phyloP scores from a whole-genome alignment of 139 green algal species.

The Zygnema circumcarinatum region DNA sequence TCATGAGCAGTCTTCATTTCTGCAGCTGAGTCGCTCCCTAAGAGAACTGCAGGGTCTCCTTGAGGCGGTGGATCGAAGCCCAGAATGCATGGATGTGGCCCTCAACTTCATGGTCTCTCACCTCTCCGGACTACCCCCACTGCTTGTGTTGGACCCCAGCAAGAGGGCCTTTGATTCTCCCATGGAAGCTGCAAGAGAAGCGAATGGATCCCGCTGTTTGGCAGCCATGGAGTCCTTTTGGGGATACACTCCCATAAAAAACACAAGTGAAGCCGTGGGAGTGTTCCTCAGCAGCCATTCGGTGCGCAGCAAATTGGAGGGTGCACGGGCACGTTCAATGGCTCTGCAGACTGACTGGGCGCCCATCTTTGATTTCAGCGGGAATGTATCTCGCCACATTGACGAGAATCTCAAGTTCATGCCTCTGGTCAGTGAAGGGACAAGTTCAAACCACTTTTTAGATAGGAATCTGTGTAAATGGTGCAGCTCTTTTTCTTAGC shows the following conservation, averaged over 20 bases:
- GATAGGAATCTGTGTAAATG: too few species aligned
- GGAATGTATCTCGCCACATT: not conserved
- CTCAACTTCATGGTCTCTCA: conserved; percentile 55
- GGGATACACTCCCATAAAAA: not conserved
- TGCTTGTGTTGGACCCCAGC: conserved; percentile 39
- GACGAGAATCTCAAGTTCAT: not conserved
- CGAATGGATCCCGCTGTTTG: not conserved
- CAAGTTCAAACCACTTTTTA: too few species aligned
- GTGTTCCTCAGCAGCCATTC: not conserved
- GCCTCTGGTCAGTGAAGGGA: not conserved
- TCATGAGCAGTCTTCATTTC: too few species aligned
- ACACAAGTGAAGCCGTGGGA: not conserved
- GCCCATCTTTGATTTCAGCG: not conserved
- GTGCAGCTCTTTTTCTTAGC: too few species aligned
- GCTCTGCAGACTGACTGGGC: not conserved
- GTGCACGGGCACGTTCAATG: not conserved
- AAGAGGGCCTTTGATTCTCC: conserved; percentile 15
- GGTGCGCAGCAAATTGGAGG: not conserved
- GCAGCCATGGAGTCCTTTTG: not conserved
- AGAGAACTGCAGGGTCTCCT: conserved; percentile 29
- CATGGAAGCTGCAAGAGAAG: not conserved
- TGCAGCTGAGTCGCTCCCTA: too few species aligned
- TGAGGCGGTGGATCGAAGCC: conserved; percentile 23
- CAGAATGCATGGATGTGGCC: conserved; percentile 47
- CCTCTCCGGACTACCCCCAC: conserved; percentile 32